Evolutionary conservation across 352 stramenopile species (phyloP).

Genomic region (Globisporangium heterothallicum): DNA sequence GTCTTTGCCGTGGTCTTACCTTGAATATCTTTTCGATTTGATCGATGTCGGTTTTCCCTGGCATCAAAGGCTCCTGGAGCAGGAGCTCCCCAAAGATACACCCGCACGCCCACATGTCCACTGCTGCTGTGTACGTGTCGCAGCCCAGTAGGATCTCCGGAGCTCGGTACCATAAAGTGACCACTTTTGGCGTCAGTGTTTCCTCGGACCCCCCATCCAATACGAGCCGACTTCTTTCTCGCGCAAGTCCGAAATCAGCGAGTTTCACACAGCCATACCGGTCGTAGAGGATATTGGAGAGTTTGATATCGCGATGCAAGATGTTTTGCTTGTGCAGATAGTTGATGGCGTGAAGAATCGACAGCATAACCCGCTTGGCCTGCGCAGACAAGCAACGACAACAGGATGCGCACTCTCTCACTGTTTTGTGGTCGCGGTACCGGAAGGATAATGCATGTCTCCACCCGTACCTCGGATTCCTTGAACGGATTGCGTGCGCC

Average conservation of each 20-base stretch:
- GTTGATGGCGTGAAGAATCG: conserved; percentile 71
- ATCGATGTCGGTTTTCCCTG: conserved; percentile 55
- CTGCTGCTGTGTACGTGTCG: conserved; percentile 79
- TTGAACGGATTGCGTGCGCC: conserved; percentile 60
- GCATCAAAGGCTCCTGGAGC: conserved; percentile 49
- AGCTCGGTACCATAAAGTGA: conserved; percentile 94
- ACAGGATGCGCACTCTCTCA: too few relatives aligned
- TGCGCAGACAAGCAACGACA: too few relatives aligned
- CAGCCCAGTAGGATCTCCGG: conserved; percentile 90
- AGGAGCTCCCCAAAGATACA: conserved; percentile 61
- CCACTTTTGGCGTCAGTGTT: conserved; percentile 74
- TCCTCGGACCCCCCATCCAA: conserved; percentile 10
- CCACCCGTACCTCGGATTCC: conserved; percentile 69
- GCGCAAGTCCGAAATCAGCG: conserved; percentile 59
- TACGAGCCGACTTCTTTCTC: conserved; percentile 69
- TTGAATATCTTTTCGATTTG: conserved; percentile 74
- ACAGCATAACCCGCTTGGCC: conserved; percentile 87
- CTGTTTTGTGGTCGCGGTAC: too few relatives aligned
- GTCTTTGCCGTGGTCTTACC: too few relatives aligned
- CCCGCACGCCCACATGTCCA: conserved; percentile 89
- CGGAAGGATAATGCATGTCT: too few relatives aligned
- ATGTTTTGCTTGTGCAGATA: conserved; percentile 78
- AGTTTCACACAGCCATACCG: conserved; percentile 61
- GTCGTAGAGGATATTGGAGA: conserved; percentile 92
- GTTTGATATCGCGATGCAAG: conserved; percentile 94